Evolutionary conservation across 2,329 filamentous ascomycete genomes (phyloP), one percentile per base, ranked within the genome.

Genomic region (Akanthomyces dipterigenus): DNA sequence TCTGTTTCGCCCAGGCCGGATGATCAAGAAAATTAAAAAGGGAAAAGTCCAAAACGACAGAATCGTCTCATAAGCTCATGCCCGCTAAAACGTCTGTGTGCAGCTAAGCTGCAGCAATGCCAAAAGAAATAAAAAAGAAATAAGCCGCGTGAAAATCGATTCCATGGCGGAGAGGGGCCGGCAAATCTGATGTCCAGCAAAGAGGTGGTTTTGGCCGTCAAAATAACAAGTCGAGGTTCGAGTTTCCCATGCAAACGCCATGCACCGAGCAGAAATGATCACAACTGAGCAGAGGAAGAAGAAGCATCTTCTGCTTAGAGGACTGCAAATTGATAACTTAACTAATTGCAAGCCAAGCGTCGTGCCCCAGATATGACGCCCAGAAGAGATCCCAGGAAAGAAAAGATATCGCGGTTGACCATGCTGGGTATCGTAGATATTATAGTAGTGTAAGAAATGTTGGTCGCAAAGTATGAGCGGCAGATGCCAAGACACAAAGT

Each of bases 341-440:
- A 14, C 5, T 6, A 20, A 11, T 24, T 3, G 50, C 22, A 53
- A 38, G 49, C n/a, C 49, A 16, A 16, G 5, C n/a, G n/a, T 18
- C n/a, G 22, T 46, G n/a, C 40, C 53, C 31, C 40, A 45, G 26
- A 26, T 22, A 8, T 48, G 20, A 48, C 42, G 43, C 43, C 20
- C 26, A 28, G 31, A 48, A 31, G 12, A n/a, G 11, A n/a, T 5
- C 43, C 42, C 42, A 42, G 16, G 28, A 4, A 28, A 42, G 20
- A 54, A 42, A 24, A 9, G 24, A 50, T 31, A 50, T 28, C 55
- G 36, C 36, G 11, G 14, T 31, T 50, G 56, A 60, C 53, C n/a
- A 53, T 45, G 16, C n/a, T 45, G 56, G 56, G 56, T 60, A 60
- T 60, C 58, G 48, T 48, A 40, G 31, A 42, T 48, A 54, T 60